phyloP scores from a whole-genome alignment of 2,329 filamentous ascomycete genomes.

The Colletotrichum eleusines region DNA sequence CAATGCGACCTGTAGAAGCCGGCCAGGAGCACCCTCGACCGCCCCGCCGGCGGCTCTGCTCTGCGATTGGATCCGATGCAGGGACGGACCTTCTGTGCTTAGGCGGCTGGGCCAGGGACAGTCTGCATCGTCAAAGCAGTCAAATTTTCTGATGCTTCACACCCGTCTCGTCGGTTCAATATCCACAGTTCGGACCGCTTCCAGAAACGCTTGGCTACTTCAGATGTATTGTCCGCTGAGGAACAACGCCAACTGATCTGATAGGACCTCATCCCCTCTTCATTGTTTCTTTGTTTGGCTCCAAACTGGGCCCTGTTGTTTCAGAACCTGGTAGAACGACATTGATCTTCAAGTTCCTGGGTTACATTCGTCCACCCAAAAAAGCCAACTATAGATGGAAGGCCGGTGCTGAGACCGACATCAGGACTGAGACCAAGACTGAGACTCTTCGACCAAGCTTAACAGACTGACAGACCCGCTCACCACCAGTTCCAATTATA shows the following conservation, averaged over 20 bases:
- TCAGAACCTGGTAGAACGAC: slow-evolving; percentile 28
- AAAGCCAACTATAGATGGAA: slow-evolving; percentile 25
- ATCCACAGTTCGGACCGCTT: slow-evolving; percentile 32
- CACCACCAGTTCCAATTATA: slow-evolving; percentile 31
- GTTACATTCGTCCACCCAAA: slow-evolving; percentile 29
- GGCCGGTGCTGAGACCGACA: slow-evolving; percentile 30
- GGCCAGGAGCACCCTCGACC: not conserved
- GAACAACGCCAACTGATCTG: slow-evolving; percentile 25
- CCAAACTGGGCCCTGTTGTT: slow-evolving; percentile 20
- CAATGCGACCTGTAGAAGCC: not conserved
- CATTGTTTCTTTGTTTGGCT: slow-evolving; percentile 36
- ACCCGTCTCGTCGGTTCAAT: slow-evolving; percentile 11
- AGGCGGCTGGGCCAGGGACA: slow-evolving; percentile 1
- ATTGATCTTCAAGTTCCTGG: slow-evolving; percentile 29
- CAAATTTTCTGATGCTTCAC: slow-evolving; percentile 40
- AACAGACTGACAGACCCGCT: slow-evolving; percentile 17
- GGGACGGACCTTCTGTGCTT: slow-evolving; percentile 28
- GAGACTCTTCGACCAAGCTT: slow-evolving; percentile 16
- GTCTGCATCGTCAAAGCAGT: slow-evolving; percentile 31
- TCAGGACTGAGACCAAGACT: slow-evolving; percentile 34
- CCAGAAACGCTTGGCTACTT: slow-evolving; percentile 28
- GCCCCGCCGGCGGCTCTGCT: slow-evolving; percentile 35
- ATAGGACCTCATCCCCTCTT: slow-evolving; percentile 11
- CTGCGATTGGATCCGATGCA: slow-evolving; percentile 35
- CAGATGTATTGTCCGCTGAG: slow-evolving; percentile 18